Percentiles rank a stretch among this genome's conserved stretches.
Conservation (phyloP, 257 asterid genomes). For the Nicotiana undulata region DNA sequence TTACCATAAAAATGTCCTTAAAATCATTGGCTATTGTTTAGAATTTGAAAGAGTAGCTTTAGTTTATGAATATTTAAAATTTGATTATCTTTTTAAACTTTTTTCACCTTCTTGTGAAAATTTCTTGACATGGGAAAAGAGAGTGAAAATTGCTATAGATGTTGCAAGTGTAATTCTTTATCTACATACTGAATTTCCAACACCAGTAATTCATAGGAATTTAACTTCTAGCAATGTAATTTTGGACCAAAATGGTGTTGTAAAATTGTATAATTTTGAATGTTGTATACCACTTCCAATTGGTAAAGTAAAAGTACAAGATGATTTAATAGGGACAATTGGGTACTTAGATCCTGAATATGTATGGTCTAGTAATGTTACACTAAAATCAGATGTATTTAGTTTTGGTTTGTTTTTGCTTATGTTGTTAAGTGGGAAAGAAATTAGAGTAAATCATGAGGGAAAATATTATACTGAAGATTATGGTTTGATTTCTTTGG, state of each 20-base stretch:
- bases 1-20: conserved; percentile 11
- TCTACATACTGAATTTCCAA: conserved; percentile 10
- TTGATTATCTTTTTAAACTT: not conserved
- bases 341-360: conserved; percentile 7
- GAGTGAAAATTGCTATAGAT: conserved; percentile 8
- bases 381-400: conserved; percentile 5
- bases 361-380: not conserved
- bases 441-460: not conserved
- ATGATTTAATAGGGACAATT: not conserved
- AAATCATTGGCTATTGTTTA: conserved; percentile 15
- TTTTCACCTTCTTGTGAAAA: not conserved
- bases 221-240: not conserved
- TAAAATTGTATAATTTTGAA: conserved; percentile 11
- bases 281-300: conserved; percentile 6
- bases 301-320: conserved; percentile 4
- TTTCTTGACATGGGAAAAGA: conserved; percentile 2
- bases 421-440: not conserved
- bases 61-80: not conserved
- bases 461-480: not conserved
- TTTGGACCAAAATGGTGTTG: conserved; percentile 13
- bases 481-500: not conserved
- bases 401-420: not conserved
- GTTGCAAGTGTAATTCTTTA: conserved; percentile 10
- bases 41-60: conserved; percentile 6
- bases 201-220: conserved; percentile 12